Evolutionary conservation across 2,329 filamentous ascomycete species (phyloP).

Genomic region (Trichoderma aggressivum): DNA sequence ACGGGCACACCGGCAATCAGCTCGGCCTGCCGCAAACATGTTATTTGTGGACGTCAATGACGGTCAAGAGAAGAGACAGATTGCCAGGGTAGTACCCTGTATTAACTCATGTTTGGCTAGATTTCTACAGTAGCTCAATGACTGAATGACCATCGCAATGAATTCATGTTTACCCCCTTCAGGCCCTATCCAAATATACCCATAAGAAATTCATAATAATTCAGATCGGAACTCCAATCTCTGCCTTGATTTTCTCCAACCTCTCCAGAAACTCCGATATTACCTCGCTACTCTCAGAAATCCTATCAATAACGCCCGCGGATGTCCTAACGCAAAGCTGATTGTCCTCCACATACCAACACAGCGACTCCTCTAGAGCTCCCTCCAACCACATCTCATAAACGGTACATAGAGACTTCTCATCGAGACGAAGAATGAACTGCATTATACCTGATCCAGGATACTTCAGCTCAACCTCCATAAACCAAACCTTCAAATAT

Average conservation of each 20-base stretch:
- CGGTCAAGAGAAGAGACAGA: too few relatives aligned
- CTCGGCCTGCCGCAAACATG: not conserved
- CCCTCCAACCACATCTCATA: not conserved
- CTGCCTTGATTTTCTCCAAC: not conserved
- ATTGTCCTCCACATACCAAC: not conserved
- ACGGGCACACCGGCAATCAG: not conserved
- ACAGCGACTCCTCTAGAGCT: not conserved
- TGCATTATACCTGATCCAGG: not conserved
- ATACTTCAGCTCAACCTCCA: not conserved
- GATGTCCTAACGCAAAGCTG: not conserved
- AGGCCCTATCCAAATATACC: not conserved
- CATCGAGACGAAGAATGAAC: not conserved
- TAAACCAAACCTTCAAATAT: not conserved
- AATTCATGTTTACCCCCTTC: not conserved
- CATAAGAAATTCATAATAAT: not conserved
- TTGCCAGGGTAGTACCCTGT: too few relatives aligned
- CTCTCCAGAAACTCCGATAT: not conserved
- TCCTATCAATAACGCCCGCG: not conserved
- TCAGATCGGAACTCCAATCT: not conserved
- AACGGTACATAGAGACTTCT: not conserved
- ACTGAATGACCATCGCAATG: not conserved
- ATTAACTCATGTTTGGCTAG: not conserved
- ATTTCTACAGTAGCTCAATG: not conserved
- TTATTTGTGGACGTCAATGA: not conserved
- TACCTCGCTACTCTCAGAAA: not conserved